Conservation (phyloP, 257 asterid species). For the Fraxinus anomala region DNA sequence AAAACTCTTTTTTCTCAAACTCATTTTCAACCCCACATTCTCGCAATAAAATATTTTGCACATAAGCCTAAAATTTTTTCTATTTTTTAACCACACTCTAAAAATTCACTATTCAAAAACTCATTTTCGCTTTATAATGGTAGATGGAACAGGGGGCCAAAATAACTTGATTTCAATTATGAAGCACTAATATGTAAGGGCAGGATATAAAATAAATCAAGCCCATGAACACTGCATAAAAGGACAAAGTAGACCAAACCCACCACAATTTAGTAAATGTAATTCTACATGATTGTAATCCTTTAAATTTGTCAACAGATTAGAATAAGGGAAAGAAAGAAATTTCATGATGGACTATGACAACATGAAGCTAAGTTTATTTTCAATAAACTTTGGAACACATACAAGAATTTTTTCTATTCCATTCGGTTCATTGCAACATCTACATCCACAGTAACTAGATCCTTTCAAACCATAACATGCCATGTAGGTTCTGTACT, state of each 20-base stretch:
- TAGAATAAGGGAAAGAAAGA: background rate
- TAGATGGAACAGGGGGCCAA: no score
- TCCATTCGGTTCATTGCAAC: background rate
- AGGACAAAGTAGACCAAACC: background rate
- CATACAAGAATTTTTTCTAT: background rate
- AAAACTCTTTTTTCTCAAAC: no score
- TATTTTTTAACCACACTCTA: no score
- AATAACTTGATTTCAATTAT: background rate
- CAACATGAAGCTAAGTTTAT: background rate
- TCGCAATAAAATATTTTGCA: no score
- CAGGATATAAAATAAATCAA: background rate
- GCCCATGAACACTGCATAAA: background rate
- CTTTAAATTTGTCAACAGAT: no score
- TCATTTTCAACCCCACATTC: no score
- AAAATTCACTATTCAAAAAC: no score
- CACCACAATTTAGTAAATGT: background rate
- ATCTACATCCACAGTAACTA: background rate
- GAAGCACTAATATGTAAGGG: background rate
- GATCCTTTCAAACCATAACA: background rate
- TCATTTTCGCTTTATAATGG: no score
- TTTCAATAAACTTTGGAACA: background rate
- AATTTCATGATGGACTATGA: background rate
- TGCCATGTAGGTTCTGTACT: background rate
- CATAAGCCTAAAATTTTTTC: no score
- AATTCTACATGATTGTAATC: background rate